phyloP scores from a whole-genome alignment of 2,329 filamentous ascomycete genomes.

The Thielaviopsis ethacetica region DNA sequence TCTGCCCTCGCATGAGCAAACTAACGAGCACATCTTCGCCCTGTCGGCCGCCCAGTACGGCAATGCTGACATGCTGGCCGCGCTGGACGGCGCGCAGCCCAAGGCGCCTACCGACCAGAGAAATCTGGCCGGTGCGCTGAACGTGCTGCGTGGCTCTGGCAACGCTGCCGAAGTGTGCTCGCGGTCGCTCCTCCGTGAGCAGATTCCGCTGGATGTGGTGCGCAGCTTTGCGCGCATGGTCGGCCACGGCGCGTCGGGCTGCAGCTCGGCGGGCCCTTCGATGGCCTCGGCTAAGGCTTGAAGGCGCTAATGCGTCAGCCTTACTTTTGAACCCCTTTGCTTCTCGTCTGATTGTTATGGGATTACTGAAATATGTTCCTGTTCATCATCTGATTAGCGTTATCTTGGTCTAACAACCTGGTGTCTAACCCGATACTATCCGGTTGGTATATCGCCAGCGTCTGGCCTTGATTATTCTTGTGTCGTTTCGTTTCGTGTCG shows the following conservation, averaged over 20 bases:
- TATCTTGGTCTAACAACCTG: too few relatives aligned
- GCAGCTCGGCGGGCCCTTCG: neutral
- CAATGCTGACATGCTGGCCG: conserved; percentile 48
- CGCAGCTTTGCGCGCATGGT: conserved; percentile 86
- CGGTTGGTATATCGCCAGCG: too few relatives aligned
- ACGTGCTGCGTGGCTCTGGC: conserved; percentile 54
- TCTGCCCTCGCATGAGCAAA: conserved; percentile 66
- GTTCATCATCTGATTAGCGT: conserved; percentile 2
- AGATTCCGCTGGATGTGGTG: conserved; percentile 82
- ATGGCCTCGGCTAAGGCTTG: conserved; percentile 5
- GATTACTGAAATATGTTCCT: neutral
- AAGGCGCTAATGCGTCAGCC: neutral
- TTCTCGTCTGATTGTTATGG: neutral
- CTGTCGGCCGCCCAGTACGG: conserved; percentile 81
- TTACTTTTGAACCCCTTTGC: conserved; percentile 2
- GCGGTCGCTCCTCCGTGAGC: conserved; percentile 81
- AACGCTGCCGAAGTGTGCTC: conserved; percentile 85
- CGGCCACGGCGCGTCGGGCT: conserved; percentile 43
- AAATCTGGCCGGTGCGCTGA: conserved; percentile 27
- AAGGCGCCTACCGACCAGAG: conserved; percentile 1
- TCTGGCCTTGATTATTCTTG: too few relatives aligned
- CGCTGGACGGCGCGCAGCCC: conserved; percentile 31
- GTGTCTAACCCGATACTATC: too few relatives aligned
- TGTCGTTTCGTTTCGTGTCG: too few relatives aligned
- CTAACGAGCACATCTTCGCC: conserved; percentile 75